These are phyloP conservation scores for Sarcomyxa edulis DNA, from an alignment of 768 basidiomycete genomes.

Conservation along the genomic window DNA sequence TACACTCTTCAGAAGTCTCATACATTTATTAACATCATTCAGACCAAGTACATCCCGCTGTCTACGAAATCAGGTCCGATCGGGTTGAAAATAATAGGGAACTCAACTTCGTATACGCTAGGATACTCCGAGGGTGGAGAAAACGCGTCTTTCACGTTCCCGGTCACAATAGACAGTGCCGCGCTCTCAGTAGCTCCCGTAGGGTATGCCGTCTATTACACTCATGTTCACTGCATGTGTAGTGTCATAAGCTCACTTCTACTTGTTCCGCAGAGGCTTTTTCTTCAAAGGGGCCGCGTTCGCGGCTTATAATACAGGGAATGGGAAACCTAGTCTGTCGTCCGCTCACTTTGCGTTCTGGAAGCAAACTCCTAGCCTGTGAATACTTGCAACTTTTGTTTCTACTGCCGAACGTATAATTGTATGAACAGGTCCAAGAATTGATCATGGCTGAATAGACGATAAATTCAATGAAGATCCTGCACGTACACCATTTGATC, in stretches of 20 bases:
- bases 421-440: too few relatives aligned
- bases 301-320: conserved; percentile 33
- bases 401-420: too few relatives aligned
- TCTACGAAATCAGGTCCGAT: conserved; percentile 18
- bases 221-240: neutral
- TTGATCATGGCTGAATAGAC: too few relatives aligned
- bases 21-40: conserved; percentile 7
- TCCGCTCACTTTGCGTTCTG: conserved; percentile 32
- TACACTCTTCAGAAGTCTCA: neutral
- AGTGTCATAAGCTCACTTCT: neutral
- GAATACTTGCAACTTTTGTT: too few relatives aligned
- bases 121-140: conserved; percentile 29
- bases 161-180: conserved; percentile 24
- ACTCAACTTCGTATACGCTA: conserved; percentile 22
- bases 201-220: conserved; percentile 20
- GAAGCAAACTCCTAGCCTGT: conserved; percentile 28
- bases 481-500: too few relatives aligned
- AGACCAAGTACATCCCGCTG: conserved; percentile 14
- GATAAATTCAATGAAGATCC: too few relatives aligned
- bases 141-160: conserved; percentile 16
- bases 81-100: conserved; percentile 23
- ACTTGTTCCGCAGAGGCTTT: conserved; percentile 25
- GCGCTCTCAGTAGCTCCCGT: conserved; percentile 25
- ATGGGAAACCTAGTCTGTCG: conserved; percentile 27
- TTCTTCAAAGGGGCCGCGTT: conserved; percentile 33